Evolutionary conservation across 305 asterid genomes (phyloP).

Genomic region (Plantago coronopus): DNA sequence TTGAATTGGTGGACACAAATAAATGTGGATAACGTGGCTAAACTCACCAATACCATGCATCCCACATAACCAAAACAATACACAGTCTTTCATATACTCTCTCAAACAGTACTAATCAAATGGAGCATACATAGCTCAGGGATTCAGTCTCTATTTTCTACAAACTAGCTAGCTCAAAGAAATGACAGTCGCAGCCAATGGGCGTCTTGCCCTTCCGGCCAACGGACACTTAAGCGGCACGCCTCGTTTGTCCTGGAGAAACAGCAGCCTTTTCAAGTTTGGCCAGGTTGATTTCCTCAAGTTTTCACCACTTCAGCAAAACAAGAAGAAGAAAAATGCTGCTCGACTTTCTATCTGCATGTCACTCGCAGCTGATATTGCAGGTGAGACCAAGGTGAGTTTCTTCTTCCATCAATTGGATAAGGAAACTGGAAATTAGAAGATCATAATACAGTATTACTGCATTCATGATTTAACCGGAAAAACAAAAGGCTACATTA

Average conservation of each 20-base stretch:
- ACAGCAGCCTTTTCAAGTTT: no score
- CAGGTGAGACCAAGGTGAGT: conserved; percentile 83
- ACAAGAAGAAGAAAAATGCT: conserved; percentile 26
- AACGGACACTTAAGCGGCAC: conserved; percentile 38
- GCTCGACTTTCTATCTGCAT: conserved; percentile 37
- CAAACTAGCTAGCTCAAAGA: conserved; percentile 17
- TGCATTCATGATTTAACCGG: no score
- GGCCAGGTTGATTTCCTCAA: no score
- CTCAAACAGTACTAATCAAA: conserved; percentile 4
- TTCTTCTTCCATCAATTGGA: background rate
- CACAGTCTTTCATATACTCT: background rate
- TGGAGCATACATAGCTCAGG: conserved; percentile 23
- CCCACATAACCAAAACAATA: conserved; percentile 34
- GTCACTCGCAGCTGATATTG: conserved; percentile 59
- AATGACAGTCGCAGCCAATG: conserved; percentile 55
- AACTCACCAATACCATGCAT: conserved; percentile 46
- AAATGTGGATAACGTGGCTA: conserved; percentile 65
- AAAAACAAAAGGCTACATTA: background rate
- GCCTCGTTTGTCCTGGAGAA: conserved; percentile 52
- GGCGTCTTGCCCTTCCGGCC: conserved; percentile 54
- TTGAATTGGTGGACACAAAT: conserved; percentile 55
- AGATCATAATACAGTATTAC: no score
- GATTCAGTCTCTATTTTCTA: conserved; percentile 13
- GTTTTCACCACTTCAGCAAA: conserved; percentile 31
- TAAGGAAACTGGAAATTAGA: no score